Evolutionary conservation across 345 rosid genomes (phyloP).

Genomic region (Euphorbia tirucalli): DNA sequence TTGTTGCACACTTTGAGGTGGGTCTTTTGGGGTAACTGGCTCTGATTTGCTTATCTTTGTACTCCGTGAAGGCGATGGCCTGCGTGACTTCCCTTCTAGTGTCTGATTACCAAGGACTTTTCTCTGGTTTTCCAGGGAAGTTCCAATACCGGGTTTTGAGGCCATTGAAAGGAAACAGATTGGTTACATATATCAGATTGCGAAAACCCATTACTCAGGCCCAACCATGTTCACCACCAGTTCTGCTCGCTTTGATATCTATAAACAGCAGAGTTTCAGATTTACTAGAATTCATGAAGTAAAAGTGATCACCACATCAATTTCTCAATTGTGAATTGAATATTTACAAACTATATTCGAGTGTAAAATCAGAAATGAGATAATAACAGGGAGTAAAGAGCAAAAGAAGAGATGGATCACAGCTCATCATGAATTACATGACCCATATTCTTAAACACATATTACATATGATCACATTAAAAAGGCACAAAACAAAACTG

Average conservation of each 20-base stretch:
- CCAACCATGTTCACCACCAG: conserved; percentile 23
- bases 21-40: conserved; percentile 25
- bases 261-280: conserved; percentile 12
- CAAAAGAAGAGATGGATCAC: conserved; percentile 2
- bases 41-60: conserved; percentile 39
- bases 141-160: conserved; percentile 40
- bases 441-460: conserved; percentile 10
- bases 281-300: conserved; percentile 24
- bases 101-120: conserved; percentile 34
- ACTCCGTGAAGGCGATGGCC: conserved; percentile 31
- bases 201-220: conserved; percentile 35
- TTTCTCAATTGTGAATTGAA: not conserved
- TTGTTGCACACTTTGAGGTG: conserved; percentile 23
- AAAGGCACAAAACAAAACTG: not conserved
- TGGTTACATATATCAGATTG: conserved; percentile 18
- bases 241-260: conserved; percentile 21
- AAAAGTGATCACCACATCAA: conserved; percentile 9
- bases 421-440: not conserved
- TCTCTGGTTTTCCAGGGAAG: conserved; percentile 43
- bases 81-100: conserved; percentile 27
- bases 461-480: conserved; percentile 4
- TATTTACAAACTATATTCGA: not conserved
- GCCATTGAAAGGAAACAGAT: conserved; percentile 44
- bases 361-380: not conserved
- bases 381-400: not conserved